Evolutionary conservation across 2,329 filamentous ascomycete genomes (phyloP).

Genomic region (Alternaria brassicae): DNA sequence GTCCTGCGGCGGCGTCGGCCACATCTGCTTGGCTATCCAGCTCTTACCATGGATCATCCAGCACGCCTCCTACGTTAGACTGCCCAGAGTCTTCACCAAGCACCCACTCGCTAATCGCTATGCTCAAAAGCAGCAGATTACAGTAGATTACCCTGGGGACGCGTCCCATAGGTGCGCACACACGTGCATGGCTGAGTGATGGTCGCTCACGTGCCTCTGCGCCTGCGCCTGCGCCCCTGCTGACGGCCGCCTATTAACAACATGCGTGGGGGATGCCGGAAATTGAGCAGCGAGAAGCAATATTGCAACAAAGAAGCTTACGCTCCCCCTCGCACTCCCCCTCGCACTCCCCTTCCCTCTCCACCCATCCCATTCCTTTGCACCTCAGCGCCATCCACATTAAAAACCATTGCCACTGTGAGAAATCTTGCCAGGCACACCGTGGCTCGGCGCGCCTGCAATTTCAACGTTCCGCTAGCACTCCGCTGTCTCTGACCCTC

Average conservation of each 20-base stretch:
- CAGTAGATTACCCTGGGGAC: constrained; percentile 21
- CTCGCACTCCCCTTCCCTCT: not conserved
- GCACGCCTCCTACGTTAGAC: constrained; percentile 3
- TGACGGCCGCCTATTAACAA: constrained; percentile 16
- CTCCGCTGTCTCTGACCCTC: constrained; percentile 17
- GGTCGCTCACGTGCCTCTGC: constrained; percentile 12
- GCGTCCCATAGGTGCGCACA: constrained; percentile 21
- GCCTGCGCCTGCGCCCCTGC: constrained; percentile 12
- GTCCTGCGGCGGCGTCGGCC: not conserved
- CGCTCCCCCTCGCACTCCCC: not conserved
- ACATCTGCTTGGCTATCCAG: not conserved
- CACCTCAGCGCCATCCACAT: constrained; percentile 2
- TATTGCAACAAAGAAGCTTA: constrained; percentile 6
- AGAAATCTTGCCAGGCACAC: constrained; percentile 6
- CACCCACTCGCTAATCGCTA: constrained; percentile 26
- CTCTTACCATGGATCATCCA: not conserved
- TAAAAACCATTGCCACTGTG: constrained; percentile 9
- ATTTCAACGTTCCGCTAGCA: constrained; percentile 24
- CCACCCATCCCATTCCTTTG: not conserved
- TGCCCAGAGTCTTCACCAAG: constrained; percentile 5
- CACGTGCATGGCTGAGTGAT: not conserved
- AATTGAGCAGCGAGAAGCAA: not conserved
- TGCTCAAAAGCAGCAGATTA: constrained; percentile 20
- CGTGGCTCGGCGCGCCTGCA: constrained; percentile 14
- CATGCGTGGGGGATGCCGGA: constrained; percentile 14